A percentile compares a stretch with the other conserved stretches of the same genome.
Evolutionary conservation across 2,329 filamentous ascomycete species (phyloP).

Genomic region (Monilinia polystroma): DNA sequence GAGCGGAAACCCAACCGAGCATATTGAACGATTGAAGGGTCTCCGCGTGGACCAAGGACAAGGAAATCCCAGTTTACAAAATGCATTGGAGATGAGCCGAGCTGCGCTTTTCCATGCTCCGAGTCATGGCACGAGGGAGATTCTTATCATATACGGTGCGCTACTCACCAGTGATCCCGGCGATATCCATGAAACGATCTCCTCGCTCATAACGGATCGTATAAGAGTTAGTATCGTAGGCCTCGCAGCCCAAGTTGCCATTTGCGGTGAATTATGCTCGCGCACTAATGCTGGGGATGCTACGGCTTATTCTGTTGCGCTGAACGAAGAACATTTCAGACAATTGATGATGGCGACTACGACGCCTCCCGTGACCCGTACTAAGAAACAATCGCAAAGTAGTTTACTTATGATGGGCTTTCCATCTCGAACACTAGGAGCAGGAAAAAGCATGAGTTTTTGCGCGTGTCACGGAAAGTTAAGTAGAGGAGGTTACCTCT

Average conservation of each 20-base stretch:
- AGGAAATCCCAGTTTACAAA: constrained; percentile 81
- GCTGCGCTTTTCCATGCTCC: constrained; percentile 91
- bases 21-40: constrained; percentile 72
- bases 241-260: constrained; percentile 84
- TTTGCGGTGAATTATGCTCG: constrained; percentile 86
- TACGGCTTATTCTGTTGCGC: constrained; percentile 75
- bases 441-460: constrained; percentile 63
- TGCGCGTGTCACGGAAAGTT: constrained; percentile 90
- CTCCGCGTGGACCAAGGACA: constrained; percentile 67
- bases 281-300: constrained; percentile 81
- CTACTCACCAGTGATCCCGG: constrained; percentile 88
- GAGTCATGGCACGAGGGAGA: constrained; percentile 87
- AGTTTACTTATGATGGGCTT: constrained; percentile 97
- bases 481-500: constrained; percentile 81
- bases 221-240: constrained; percentile 89
- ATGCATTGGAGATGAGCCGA: constrained; percentile 91
- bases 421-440: constrained; percentile 77
- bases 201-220: constrained; percentile 72
- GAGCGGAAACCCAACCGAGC: constrained; percentile 86
- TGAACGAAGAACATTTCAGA: constrained; percentile 83
- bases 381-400: constrained; percentile 56
- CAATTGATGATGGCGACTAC: constrained; percentile 88
- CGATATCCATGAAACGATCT: constrained; percentile 90
- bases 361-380: constrained; percentile 80
- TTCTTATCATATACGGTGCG: constrained; percentile 88